Base-by-base conservation (phyloP, 2,329 filamentous ascomycete genomes). In the Didymella exigua region DNA sequence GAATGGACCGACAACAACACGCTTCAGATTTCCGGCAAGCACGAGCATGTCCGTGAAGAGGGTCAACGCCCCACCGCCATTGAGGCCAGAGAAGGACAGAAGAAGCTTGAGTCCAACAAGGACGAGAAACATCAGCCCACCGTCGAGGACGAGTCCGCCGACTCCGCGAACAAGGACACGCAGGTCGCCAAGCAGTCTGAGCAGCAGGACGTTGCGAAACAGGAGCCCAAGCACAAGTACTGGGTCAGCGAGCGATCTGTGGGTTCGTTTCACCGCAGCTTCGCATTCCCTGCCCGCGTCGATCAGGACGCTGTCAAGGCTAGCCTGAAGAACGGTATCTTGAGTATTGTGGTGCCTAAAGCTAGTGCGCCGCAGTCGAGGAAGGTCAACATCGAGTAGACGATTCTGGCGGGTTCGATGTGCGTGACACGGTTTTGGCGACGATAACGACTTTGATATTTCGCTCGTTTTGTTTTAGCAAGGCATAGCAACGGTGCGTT, bases 1-100 rank as follows among this genome's bases (percentile, higher is more conserved):
- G 89, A 93, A 70, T 93, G 93, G 81, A 87, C 85, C 54, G 89
- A 93, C 71, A 80, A 83, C 36, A 87, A 90, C 77, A 92, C 89
- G 14, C 78, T 93, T 37, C 82, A 85, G 60, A 81, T 95, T 72
- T 85, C 84, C 54, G 90, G 90, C 68, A 85, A 81, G 60, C 82
- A 86, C 51, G 89, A 92, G 76, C 84, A 86, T 62, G 78, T 78
- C 61, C 83, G 85, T 75, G 83, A 84, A 56, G 76, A 84, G 33
- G 83, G 83, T 54, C 77, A 80, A 2, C 75, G 82, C 27, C 77
- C 82, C 13, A 24, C 79, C 78, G 63, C 66, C 43, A 75, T 86
- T 49, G 82, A 85, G 13, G 21, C 4, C 31, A 60, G 47, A 33
- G 54, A 56, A 5, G 59, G 62, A 19, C 61, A 65, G 55, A 67